Conservation (phyloP, 148 eudicot species). For the Fagopyrum esculentum region DNA sequence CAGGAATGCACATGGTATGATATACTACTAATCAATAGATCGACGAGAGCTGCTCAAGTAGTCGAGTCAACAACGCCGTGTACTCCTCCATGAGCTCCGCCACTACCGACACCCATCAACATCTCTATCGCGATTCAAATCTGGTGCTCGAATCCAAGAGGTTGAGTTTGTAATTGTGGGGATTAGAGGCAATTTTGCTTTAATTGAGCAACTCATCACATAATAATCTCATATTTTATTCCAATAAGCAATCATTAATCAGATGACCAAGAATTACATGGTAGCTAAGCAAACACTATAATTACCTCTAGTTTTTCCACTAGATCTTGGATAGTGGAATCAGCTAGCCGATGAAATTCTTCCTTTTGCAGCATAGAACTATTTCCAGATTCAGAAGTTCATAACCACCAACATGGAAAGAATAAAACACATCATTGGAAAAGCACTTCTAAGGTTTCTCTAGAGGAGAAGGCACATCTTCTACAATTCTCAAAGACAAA, state of each 20-base stretch:
- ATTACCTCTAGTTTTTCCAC: slow-evolving; percentile 87
- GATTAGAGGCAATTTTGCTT: not conserved
- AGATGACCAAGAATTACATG: not conserved
- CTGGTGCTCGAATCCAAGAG: no score
- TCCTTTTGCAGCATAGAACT: slow-evolving; percentile 81
- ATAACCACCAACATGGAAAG: not conserved
- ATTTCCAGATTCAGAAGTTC: slow-evolving; percentile 34
- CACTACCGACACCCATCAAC: no score
- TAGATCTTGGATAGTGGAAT: slow-evolving; percentile 76
- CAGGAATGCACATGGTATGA: no score
- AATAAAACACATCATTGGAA: slow-evolving; percentile 8
- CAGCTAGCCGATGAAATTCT: slow-evolving; percentile 72
- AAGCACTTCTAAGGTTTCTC: not conserved
- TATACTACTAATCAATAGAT: no score
- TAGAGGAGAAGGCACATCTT: not conserved
- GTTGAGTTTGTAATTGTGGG: no score
- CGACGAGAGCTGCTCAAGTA: no score
- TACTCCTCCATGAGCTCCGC: no score
- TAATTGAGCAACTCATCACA: not conserved
- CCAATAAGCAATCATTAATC: not conserved
- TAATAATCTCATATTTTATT: not conserved
- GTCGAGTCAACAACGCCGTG: no score
- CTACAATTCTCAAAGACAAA: not conserved
- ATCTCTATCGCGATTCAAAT: no score
- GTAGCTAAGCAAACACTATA: not conserved